Evolutionary conservation across 1,284 basidiomycete genomes (phyloP).

Genomic region (Ustilago loliicola): DNA sequence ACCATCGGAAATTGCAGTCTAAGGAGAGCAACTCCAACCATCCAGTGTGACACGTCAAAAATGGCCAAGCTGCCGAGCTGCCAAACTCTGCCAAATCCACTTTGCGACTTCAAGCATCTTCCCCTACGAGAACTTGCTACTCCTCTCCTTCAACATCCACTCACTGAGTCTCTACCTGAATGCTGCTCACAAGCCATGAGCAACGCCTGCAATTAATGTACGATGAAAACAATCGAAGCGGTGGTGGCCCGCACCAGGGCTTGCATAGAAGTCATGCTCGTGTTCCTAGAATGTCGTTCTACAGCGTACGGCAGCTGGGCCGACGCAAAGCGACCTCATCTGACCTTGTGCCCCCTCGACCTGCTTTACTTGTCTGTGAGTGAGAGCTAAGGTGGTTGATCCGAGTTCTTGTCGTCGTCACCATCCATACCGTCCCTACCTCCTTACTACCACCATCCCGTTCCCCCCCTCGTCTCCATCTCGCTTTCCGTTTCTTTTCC

Average conservation of each 20-base stretch:
- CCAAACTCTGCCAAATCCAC: constrained; percentile 27
- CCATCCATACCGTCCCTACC: constrained; percentile 5
- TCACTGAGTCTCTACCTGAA: not conserved
- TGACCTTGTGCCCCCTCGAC: not conserved
- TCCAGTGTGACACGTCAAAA: constrained; percentile 33
- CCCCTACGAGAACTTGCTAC: no score
- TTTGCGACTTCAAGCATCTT: not conserved
- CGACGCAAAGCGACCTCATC: constrained; percentile 7
- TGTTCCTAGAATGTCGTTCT: constrained; percentile 16
- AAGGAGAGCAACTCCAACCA: constrained; percentile 10
- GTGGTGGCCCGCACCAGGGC: constrained; percentile 6
- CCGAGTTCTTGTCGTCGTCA: constrained; percentile 1
- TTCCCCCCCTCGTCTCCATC: constrained; percentile 1
- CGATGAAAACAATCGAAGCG: not conserved
- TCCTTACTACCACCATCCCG: constrained; percentile 32
- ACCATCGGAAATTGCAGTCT: constrained; percentile 7
- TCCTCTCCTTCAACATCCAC: constrained; percentile 21
- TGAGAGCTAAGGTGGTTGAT: not conserved
- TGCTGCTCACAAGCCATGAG: not conserved
- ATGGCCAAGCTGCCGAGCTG: constrained; percentile 23
- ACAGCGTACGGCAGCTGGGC: not conserved
- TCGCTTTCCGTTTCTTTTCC: constrained; percentile 33
- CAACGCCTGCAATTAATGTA: not conserved
- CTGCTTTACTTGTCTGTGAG: not conserved
- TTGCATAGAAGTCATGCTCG: constrained; percentile 26